A percentile compares a stretch with the other conserved stretches of the same genome.
phyloP scores from a whole-genome alignment of 2,329 filamentous ascomycete species.

The Penicillium decumbens region DNA sequence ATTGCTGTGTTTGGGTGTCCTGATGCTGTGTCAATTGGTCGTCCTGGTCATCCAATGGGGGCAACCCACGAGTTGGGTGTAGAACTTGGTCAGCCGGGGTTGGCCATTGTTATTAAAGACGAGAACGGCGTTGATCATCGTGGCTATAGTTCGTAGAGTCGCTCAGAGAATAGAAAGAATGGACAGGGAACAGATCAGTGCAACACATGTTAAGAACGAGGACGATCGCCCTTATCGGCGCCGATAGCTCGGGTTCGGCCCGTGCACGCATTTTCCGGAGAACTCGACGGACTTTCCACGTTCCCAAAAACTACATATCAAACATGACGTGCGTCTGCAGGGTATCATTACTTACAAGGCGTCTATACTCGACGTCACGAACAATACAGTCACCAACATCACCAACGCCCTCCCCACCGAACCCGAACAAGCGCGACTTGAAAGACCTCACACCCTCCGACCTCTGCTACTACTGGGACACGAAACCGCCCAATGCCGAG shows the following conservation, averaged over 20 bases:
- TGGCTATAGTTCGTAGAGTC: slow-evolving; percentile 2
- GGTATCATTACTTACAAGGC: slow-evolving; percentile 2
- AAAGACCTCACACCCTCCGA: slow-evolving; percentile 31
- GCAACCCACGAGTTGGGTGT: slow-evolving; percentile 76
- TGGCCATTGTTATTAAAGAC: slow-evolving; percentile 99
- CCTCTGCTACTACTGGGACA: slow-evolving; percentile 51
- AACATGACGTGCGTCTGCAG: slow-evolving; percentile 9
- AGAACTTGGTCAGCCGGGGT: slow-evolving; percentile 95
- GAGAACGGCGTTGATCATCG: slow-evolving; percentile 96
- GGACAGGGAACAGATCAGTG: not conserved
- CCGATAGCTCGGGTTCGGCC: slow-evolving; percentile 12
- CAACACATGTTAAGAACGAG: not conserved
- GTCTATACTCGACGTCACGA: slow-evolving; percentile 13
- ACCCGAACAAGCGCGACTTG: slow-evolving; percentile 28
- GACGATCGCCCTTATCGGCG: slow-evolving; percentile 9
- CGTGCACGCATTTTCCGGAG: slow-evolving; percentile 21
- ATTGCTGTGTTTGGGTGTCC: slow-evolving; percentile 97
- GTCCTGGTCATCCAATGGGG: not conserved
- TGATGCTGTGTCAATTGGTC: slow-evolving; percentile 37
- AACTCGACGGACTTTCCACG: slow-evolving; percentile 9
- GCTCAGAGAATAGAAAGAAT: not conserved
- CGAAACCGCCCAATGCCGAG: slow-evolving; percentile 38
- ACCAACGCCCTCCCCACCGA: slow-evolving; percentile 2
- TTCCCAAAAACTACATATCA: not conserved
- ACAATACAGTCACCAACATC: slow-evolving; percentile 2